Conservation (phyloP, 495 filamentous ascomycete species). For the Pyrenopolyporus hunteri region DNA sequence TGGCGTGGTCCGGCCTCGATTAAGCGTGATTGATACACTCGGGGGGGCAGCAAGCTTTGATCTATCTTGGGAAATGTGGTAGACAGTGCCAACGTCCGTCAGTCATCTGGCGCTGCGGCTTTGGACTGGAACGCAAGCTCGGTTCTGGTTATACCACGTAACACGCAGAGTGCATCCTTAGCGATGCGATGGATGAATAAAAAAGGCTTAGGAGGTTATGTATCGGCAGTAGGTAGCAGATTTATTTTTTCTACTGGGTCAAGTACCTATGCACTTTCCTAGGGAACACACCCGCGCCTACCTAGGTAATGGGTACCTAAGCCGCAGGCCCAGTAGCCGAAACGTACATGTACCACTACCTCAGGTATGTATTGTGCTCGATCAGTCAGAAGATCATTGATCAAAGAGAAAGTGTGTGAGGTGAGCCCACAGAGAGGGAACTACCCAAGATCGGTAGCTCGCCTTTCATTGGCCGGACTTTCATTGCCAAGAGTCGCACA, state of each 20-base stretch:
- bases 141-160: constrained; percentile 13
- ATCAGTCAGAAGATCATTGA: background rate
- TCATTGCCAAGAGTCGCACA: constrained; percentile 16
- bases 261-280: background rate
- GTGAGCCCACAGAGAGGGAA: background rate
- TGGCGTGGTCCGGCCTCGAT: constrained; percentile 17
- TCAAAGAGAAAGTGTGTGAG: background rate
- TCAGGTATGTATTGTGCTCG: background rate
- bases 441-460: constrained; percentile 6
- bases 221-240: background rate
- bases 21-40: constrained; percentile 22
- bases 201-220: background rate
- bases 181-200: constrained; percentile 7
- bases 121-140: constrained; percentile 5
- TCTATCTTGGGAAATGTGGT: constrained; percentile 2
- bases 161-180: constrained; percentile 13
- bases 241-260: background rate
- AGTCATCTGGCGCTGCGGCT: constrained; percentile 8
- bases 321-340: background rate
- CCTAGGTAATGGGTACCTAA: background rate
- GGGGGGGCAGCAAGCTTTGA: background rate
- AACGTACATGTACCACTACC: background rate
- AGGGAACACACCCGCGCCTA: background rate
- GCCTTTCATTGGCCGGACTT: background rate
- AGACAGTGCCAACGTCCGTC: constrained; percentile 4